Conservation (phyloP, 441 rosid genomes). For the Syzygium syzygioides region DNA sequence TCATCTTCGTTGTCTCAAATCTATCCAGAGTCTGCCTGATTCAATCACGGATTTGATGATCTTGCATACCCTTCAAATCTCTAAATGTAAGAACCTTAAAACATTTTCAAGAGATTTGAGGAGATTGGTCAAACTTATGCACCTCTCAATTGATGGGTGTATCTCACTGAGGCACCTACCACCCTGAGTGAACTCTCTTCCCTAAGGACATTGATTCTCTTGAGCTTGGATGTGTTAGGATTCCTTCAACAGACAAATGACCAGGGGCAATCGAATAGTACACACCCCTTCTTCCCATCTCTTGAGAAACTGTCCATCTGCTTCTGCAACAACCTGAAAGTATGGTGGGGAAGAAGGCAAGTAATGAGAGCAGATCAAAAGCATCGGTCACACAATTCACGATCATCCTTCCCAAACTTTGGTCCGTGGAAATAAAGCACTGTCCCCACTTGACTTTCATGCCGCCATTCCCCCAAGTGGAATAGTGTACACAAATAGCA, state of each 20-base stretch:
- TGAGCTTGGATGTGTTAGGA: accelerated
- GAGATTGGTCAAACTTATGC: background rate
- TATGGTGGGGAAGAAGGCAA: background rate
- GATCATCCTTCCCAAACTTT: background rate
- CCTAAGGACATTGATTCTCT: accelerated
- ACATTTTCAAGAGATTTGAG: background rate
- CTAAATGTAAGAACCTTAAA: accelerated
- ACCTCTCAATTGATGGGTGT: accelerated
- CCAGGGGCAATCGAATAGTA: accelerated
- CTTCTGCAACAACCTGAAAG: accelerated
- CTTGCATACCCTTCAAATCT: background rate
- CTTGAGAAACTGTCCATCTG: accelerated
- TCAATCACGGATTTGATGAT: background rate
- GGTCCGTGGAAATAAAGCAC: accelerated
- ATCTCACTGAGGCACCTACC: accelerated
- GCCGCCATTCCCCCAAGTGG: background rate
- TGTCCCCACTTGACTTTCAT: background rate
- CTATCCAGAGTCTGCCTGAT: background rate
- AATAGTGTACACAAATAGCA: accelerated
- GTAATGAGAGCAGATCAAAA: background rate
- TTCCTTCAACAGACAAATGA: accelerated
- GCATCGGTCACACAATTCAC: background rate
- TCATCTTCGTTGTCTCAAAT: background rate
- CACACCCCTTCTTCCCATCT: background rate
- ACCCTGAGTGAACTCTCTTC: background rate